A percentile compares a stretch with the other conserved stretches of the same genome.
Evolutionary conservation across 352 stramenopile species (phyloP).

Genomic region (Globisporangium lucens): DNA sequence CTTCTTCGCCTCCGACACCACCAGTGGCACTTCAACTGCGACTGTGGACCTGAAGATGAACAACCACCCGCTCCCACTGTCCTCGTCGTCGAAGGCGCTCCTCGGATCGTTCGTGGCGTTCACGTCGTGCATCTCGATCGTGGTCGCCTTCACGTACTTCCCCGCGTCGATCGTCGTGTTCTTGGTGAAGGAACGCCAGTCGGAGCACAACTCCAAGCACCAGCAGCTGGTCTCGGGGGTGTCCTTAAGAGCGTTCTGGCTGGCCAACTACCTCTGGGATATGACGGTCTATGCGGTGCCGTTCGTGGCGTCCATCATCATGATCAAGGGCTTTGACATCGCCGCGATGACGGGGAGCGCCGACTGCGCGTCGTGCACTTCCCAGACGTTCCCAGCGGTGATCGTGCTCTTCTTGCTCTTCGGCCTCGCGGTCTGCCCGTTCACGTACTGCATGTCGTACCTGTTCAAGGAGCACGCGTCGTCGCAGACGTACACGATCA

Average conservation of each 20-base stretch:
- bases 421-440: conserved; percentile 55
- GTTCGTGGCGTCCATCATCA: conserved; percentile 31
- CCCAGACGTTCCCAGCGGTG: conserved; percentile 28
- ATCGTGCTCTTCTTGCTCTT: conserved; percentile 61
- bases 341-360: conserved; percentile 23
- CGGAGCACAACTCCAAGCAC: conserved; percentile 93
- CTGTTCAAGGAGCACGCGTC: conserved; percentile 47
- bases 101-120: conserved; percentile 59
- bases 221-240: conserved; percentile 94
- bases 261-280: conserved; percentile 93
- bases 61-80: conserved; percentile 46
- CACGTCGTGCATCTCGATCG: conserved; percentile 77
- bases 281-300: conserved; percentile 86
- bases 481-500: conserved; percentile 40
- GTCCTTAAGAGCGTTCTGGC: conserved; percentile 91
- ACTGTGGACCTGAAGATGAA: conserved; percentile 49
- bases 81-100: conserved; percentile 32
- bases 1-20: not conserved
- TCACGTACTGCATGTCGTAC: conserved; percentile 58
- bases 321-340: conserved; percentile 34
- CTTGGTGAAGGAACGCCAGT: conserved; percentile 92
- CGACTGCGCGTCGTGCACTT: conserved; percentile 21
- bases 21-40: not conserved
- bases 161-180: conserved; percentile 91
- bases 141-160: conserved; percentile 90